These are phyloP conservation scores for Plasmodium vinckei DNA, from an alignment of 169 alveolate genomes.

Conservation along the genomic window DNA sequence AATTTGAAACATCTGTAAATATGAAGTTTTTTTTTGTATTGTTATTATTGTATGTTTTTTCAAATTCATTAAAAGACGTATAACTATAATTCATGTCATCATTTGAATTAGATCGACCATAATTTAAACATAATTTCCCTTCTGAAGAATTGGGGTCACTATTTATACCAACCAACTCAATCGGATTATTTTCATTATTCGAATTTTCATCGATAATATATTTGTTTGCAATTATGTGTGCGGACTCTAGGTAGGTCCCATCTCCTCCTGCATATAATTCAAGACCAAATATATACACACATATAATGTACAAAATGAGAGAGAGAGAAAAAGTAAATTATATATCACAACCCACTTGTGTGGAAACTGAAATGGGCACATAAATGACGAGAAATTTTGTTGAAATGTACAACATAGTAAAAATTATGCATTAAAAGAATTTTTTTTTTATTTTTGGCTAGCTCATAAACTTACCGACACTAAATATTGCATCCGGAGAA, in stretches of 20 bases:
- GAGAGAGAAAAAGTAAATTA: not conserved
- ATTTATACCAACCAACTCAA: conserved; percentile 54
- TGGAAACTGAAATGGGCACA: not conserved
- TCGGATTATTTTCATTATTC: conserved; percentile 14
- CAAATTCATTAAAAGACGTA: conserved; percentile 41
- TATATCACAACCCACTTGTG: not conserved
- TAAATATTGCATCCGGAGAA: conserved; percentile 67
- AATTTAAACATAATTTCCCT: conserved; percentile 61
- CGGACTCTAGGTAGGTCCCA: conserved; percentile 67
- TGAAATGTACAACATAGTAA: too few relatives aligned
- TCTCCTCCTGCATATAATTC: conserved; percentile 32
- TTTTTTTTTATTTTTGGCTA: not conserved
- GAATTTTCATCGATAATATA: conserved; percentile 31
- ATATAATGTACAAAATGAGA: not conserved
- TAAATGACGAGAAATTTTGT: not conserved
- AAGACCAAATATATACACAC: not conserved
- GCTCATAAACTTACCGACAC: conserved; percentile 35
- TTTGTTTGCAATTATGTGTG: conserved; percentile 62
- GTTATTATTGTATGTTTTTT: conserved; percentile 16
- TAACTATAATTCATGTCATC: conserved; percentile 15
- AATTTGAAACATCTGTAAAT: conserved; percentile 62
- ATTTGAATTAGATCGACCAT: not conserved
- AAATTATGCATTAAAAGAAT: too few relatives aligned
- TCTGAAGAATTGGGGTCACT: conserved; percentile 67
- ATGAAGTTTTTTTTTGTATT: conserved; percentile 33